Evolutionary conservation across 768 basidiomycete genomes (phyloP).

Genomic region (Termitomyces sp.): DNA sequence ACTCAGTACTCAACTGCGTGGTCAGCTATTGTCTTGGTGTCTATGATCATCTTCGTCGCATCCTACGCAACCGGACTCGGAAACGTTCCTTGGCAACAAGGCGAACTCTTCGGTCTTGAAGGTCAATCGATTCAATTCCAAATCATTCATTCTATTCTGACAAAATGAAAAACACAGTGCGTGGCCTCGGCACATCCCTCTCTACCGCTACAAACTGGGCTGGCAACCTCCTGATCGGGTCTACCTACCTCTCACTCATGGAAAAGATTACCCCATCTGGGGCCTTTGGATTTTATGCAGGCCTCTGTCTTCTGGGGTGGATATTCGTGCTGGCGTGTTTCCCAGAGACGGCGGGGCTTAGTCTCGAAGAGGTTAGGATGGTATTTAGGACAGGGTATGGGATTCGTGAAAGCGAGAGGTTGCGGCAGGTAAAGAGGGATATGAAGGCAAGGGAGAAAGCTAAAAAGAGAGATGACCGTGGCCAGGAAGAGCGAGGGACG

Average conservation of each 20-base stretch:
- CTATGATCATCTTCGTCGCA: slow-evolving; percentile 84
- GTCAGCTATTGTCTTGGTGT: slow-evolving; percentile 66
- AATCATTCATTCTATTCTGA: not conserved
- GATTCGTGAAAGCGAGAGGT: slow-evolving; percentile 49
- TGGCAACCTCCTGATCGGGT: slow-evolving; percentile 70
- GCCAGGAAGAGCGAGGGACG: not conserved
- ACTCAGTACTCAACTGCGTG: slow-evolving; percentile 40
- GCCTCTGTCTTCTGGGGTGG: slow-evolving; percentile 66
- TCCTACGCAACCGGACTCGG: slow-evolving; percentile 79
- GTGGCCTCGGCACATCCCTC: slow-evolving; percentile 2
- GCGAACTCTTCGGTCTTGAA: slow-evolving; percentile 78
- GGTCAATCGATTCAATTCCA: slow-evolving; percentile 32
- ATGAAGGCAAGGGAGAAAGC: slow-evolving; percentile 33
- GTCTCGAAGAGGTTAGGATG: slow-evolving; percentile 62
- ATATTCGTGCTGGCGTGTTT: slow-evolving; percentile 68
- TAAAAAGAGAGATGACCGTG: slow-evolving; percentile 8
- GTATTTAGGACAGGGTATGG: slow-evolving; percentile 66
- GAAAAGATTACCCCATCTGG: slow-evolving; percentile 67
- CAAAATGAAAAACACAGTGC: not conserved
- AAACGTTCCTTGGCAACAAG: slow-evolving; percentile 86
- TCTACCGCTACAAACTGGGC: slow-evolving; percentile 75
- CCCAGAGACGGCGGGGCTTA: slow-evolving; percentile 77
- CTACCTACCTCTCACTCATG: slow-evolving; percentile 82
- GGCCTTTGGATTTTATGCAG: slow-evolving; percentile 76
- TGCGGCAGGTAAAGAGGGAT: slow-evolving; percentile 43